These are phyloP conservation scores for Aspergillus hancockii DNA, from an alignment of 495 filamentous ascomycete species.

Conservation along the genomic window DNA sequence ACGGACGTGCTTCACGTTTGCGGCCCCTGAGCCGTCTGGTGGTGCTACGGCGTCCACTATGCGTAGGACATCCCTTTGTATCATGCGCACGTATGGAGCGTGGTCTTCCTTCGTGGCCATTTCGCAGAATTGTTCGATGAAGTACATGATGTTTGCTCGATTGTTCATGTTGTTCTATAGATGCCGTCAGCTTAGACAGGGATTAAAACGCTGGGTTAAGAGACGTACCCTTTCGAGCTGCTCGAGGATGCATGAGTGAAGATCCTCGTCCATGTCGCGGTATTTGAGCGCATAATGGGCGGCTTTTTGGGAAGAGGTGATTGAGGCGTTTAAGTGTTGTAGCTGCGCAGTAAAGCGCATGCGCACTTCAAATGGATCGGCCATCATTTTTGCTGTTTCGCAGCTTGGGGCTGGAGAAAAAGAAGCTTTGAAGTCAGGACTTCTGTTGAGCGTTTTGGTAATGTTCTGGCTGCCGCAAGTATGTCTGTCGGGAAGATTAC, in stretches of 20 bases:
- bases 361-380: constrained; percentile 96
- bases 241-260: constrained; percentile 95
- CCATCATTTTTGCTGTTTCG: constrained; percentile 54
- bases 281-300: constrained; percentile 94
- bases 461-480: background rate
- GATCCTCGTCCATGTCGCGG: constrained; percentile 89
- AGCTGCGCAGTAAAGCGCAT: constrained; percentile 92
- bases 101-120: constrained; percentile 74
- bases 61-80: constrained; percentile 86
- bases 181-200: background rate
- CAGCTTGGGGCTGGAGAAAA: background rate
- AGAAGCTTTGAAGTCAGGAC: background rate
- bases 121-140: constrained; percentile 93
- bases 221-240: constrained; percentile 76
- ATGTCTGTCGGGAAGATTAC: background rate
- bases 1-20: constrained; percentile 90
- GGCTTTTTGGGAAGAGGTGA: constrained; percentile 85
- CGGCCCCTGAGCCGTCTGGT: constrained; percentile 83
- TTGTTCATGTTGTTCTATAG: constrained; percentile 88
- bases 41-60: constrained; percentile 84
- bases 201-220: background rate
- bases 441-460: background rate
- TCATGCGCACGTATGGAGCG: constrained; percentile 81
- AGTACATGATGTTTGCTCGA: constrained; percentile 98
- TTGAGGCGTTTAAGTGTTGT: constrained; percentile 83